Conservation (phyloP, 2,329 filamentous ascomycete genomes). For the Emmonsiellopsis sp. region DNA sequence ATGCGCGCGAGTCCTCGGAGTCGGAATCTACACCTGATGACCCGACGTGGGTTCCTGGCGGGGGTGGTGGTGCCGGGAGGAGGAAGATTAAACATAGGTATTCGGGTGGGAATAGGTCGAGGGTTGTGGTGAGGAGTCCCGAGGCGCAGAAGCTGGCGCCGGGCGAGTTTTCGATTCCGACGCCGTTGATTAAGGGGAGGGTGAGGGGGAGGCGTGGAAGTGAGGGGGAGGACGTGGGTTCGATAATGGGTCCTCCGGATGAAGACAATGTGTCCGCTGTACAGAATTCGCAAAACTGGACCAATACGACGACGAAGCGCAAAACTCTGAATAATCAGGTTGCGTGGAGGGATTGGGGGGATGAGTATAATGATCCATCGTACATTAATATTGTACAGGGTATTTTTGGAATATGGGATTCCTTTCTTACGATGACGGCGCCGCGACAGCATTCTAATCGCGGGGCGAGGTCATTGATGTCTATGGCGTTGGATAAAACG, state of each 20-base stretch:
- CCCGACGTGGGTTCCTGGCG: slow-evolving; percentile 30
- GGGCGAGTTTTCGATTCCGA: slow-evolving; percentile 33
- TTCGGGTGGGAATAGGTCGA: slow-evolving; percentile 21
- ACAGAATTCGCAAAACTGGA: too few relatives aligned
- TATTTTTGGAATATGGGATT: slow-evolving; percentile 26
- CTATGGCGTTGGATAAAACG: slow-evolving; percentile 25
- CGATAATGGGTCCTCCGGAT: too few relatives aligned
- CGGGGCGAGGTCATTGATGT: slow-evolving; percentile 28
- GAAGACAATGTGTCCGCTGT: too few relatives aligned
- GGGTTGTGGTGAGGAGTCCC: slow-evolving; percentile 23
- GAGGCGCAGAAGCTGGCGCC: slow-evolving; percentile 26
- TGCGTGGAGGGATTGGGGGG: slow-evolving; percentile 25
- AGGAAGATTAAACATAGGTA: slow-evolving; percentile 30
- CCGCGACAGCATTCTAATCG: slow-evolving; percentile 5
- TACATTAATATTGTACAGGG: slow-evolving; percentile 27
- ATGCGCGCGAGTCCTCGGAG: slow-evolving; percentile 12
- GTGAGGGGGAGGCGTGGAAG: slow-evolving; percentile 15
- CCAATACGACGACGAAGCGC: slow-evolving; percentile 6
- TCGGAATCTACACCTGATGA: slow-evolving; percentile 29
- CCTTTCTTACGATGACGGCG: slow-evolving; percentile 27
- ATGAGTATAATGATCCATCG: slow-evolving; percentile 13
- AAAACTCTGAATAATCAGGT: not conserved
- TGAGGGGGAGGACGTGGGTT: slow-evolving; percentile 12
- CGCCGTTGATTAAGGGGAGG: slow-evolving; percentile 31
- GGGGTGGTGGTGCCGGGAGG: slow-evolving; percentile 11